Conservation (phyloP, 2,329 filamentous ascomycete genomes). For the Akanthomyces muscarius region DNA sequence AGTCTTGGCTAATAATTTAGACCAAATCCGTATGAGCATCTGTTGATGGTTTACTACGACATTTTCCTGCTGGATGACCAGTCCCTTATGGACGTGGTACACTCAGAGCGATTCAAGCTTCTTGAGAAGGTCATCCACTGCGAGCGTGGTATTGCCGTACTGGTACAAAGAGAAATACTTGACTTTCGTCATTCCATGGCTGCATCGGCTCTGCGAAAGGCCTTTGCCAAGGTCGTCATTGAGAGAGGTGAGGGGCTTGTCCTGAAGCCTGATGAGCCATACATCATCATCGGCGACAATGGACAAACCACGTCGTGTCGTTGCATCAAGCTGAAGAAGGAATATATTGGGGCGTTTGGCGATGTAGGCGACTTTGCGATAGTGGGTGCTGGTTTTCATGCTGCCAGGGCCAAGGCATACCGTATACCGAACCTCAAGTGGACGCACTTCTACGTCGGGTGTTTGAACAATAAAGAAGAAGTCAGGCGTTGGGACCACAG, state of each 20-base stretch:
- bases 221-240: constrained; percentile 65
- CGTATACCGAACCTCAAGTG: constrained; percentile 56
- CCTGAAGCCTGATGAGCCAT: constrained; percentile 74
- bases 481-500: constrained; percentile 46
- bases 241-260: constrained; percentile 73
- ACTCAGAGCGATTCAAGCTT: constrained; percentile 57
- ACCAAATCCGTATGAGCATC: constrained; percentile 46
- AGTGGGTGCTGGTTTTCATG: constrained; percentile 69
- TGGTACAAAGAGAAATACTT: constrained; percentile 64
- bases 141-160: constrained; percentile 58
- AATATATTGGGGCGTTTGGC: constrained; percentile 72
- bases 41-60: constrained; percentile 62
- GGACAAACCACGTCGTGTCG: constrained; percentile 39
- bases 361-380: constrained; percentile 81
- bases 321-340: constrained; percentile 84
- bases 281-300: constrained; percentile 55
- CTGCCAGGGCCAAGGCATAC: constrained; percentile 55
- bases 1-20: constrained; percentile 32
- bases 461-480: constrained; percentile 63
- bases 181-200: constrained; percentile 57
- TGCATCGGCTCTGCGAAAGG: constrained; percentile 51
- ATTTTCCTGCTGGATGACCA: constrained; percentile 50
- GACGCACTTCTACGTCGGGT: constrained; percentile 80
- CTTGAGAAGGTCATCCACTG: constrained; percentile 52
- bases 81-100: constrained; percentile 47